These are phyloP conservation scores for Lactifluus hygrophoroides DNA, from an alignment of 768 basidiomycete species.

Conservation along the genomic window DNA sequence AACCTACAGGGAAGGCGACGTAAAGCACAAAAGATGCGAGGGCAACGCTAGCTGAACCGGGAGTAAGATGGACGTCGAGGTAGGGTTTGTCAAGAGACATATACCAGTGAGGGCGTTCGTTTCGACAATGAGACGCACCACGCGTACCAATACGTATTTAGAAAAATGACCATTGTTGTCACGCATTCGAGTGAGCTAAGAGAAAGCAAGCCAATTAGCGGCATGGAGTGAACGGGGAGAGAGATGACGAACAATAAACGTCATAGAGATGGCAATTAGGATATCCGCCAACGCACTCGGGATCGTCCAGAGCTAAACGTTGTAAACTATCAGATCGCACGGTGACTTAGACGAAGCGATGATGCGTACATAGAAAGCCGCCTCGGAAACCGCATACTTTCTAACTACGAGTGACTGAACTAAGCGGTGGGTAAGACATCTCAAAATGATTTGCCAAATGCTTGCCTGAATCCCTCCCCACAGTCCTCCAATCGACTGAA, in stretches of 20 bases:
- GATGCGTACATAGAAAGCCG: conserved; percentile 2
- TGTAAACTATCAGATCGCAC: neutral
- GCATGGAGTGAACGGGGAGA: neutral
- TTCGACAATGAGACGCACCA: conserved; percentile 24
- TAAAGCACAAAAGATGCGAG: conserved; percentile 1
- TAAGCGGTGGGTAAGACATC: neutral
- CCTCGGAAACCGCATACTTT: conserved; percentile 1
- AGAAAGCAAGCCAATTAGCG: neutral
- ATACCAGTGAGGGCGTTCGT: conserved; percentile 22
- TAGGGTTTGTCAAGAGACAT: neutral
- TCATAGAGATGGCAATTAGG: conserved; percentile 7
- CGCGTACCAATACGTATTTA: conserved; percentile 15
- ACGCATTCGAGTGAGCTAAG: neutral
- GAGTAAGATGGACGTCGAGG: neutral
- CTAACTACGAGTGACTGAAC: neutral
- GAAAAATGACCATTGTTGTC: neutral
- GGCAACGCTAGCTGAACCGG: conserved; percentile 1
- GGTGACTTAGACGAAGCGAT: neutral
- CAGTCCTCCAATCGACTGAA: neutral
- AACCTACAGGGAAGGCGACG: conserved; percentile 7
- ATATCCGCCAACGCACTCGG: conserved; percentile 7
- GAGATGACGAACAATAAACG: neutral
- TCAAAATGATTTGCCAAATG: neutral
- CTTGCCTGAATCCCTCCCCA: conserved; percentile 13
- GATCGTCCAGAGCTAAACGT: conserved; percentile 5